Conservation (phyloP, 352 stramenopile genomes). For the Albugo laibachii region DNA sequence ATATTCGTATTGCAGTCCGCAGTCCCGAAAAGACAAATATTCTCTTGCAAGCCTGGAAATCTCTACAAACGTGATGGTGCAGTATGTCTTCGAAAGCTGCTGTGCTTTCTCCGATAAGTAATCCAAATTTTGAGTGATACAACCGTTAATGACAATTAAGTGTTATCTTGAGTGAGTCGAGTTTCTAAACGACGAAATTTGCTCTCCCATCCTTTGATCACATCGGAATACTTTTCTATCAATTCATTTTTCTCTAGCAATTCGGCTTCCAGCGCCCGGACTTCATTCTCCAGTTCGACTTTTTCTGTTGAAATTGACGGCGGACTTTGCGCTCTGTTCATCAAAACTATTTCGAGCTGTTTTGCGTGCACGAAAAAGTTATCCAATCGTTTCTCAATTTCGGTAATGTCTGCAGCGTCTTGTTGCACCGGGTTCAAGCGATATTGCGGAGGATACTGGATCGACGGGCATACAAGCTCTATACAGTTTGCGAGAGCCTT, state of each 20-base stretch:
- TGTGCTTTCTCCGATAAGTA: not conserved
- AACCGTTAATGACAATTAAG: not conserved
- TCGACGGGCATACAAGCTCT: slow-evolving; percentile 48
- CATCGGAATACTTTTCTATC: slow-evolving; percentile 68
- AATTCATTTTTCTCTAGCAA: slow-evolving; percentile 69
- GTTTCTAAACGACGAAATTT: slow-evolving; percentile 67
- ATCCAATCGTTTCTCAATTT: slow-evolving; percentile 46
- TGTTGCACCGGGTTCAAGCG: slow-evolving; percentile 69
- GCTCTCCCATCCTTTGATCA: slow-evolving; percentile 64
- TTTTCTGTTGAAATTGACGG: slow-evolving; percentile 8
- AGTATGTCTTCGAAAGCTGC: not conserved
- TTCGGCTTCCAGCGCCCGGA: slow-evolving; percentile 50
- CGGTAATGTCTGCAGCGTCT: slow-evolving; percentile 48
- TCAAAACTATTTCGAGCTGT: slow-evolving; percentile 56
- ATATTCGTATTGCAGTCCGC: slow-evolving; percentile 68
- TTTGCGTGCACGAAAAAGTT: slow-evolving; percentile 68
- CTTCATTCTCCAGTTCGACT: slow-evolving; percentile 51
- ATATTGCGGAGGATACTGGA: slow-evolving; percentile 68
- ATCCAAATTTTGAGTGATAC: no score
- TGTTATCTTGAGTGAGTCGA: slow-evolving; percentile 26
- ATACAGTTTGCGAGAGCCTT: slow-evolving; percentile 47
- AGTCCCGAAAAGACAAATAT: slow-evolving; percentile 40
- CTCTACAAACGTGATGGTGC: not conserved
- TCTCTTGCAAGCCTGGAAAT: slow-evolving; percentile 54
- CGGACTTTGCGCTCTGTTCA: slow-evolving; percentile 15